Evolutionary conservation across 78 protist species (phyloP).

Genomic region (Speleostelium caveatum): DNA sequence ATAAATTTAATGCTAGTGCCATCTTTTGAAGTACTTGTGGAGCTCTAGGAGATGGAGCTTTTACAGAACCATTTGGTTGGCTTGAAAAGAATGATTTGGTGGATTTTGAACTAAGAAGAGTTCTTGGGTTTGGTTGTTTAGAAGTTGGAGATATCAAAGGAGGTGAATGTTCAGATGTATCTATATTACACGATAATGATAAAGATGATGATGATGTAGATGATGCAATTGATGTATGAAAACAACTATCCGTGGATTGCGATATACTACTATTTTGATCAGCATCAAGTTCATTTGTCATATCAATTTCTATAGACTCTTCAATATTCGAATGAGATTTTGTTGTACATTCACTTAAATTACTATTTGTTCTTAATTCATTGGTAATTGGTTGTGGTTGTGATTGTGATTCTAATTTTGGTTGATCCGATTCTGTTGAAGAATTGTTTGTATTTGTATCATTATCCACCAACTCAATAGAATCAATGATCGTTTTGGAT

Average conservation of each 20-base stretch:
- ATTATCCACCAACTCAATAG: too few species aligned
- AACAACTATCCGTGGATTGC: not conserved
- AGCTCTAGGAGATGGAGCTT: not conserved
- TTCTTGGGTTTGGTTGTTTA: too few species aligned
- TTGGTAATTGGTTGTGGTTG: not conserved
- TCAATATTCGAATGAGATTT: too few species aligned
- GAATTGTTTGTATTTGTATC: not conserved
- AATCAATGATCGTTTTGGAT: too few species aligned
- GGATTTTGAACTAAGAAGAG: not conserved
- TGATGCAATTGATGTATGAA: not conserved
- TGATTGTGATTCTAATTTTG: not conserved
- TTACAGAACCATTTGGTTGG: not conserved
- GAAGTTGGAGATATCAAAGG: too few species aligned
- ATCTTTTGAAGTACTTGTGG: conserved; percentile 28
- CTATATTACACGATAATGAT: not conserved
- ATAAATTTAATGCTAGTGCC: not conserved
- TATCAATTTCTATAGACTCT: too few species aligned
- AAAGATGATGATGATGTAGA: not conserved
- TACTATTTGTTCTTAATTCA: too few species aligned
- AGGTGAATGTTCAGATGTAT: conserved; percentile 11
- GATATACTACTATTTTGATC: too few species aligned
- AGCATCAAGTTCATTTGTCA: too few species aligned
- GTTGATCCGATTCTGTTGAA: not conserved
- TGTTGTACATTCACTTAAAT: not conserved
- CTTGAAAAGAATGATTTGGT: not conserved